Percentiles rank a stretch among this genome's conserved stretches.
Evolutionary conservation across 495 filamentous ascomycete genomes (phyloP).

Genomic region (Podospora pseudocomata): DNA sequence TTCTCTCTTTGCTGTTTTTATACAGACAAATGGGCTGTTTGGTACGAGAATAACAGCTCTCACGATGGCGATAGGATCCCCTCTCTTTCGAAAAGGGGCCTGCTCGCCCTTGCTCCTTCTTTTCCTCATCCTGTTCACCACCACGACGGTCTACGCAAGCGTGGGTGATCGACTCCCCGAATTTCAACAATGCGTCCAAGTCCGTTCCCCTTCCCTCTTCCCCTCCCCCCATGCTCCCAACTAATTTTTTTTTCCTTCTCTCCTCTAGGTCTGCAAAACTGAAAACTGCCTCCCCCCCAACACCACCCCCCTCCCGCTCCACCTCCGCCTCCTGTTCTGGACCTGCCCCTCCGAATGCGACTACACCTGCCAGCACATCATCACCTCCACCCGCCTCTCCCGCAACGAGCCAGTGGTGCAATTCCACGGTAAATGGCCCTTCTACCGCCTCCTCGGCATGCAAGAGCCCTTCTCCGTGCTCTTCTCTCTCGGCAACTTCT

Average conservation of each 20-base stretch:
- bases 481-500: conserved; percentile 86
- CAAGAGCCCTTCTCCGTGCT: conserved; percentile 93
- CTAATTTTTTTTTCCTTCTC: conserved; percentile 20
- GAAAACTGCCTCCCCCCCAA: conserved; percentile 67
- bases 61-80: not conserved
- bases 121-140: not conserved
- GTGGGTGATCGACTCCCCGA: conserved; percentile 83
- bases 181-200: conserved; percentile 84
- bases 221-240: not conserved
- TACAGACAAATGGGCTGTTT: not conserved
- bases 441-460: conserved; percentile 80
- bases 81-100: not conserved
- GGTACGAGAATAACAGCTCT: no score
- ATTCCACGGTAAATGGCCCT: conserved; percentile 99
- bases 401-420: conserved; percentile 68
- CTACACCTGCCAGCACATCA: conserved; percentile 95
- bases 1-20: not conserved
- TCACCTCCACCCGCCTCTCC: conserved; percentile 68
- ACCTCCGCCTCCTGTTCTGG: conserved; percentile 71
- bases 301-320: conserved; percentile 52
- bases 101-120: not conserved
- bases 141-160: conserved; percentile 59
- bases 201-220: conserved; percentile 36
- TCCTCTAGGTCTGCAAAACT: conserved; percentile 65
- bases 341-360: conserved; percentile 90